Percentiles rank a stretch among this genome's conserved stretches.
These are phyloP conservation scores for Phytophthora nicotianae DNA, from an alignment of 352 stramenopile genomes.

Conservation along the genomic window DNA sequence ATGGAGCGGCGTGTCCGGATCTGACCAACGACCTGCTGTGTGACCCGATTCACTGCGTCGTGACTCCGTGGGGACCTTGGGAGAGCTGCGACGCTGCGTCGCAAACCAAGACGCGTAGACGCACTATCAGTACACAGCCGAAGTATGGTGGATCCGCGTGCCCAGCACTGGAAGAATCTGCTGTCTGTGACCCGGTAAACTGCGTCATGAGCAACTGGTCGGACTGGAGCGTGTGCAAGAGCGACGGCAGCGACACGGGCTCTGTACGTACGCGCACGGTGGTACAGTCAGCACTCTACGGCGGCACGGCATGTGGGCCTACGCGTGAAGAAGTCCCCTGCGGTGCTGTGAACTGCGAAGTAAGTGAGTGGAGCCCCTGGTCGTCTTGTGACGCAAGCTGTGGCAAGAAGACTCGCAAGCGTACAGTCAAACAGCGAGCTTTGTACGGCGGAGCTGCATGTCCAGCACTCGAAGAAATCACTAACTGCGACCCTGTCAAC, in stretches of 20 bases:
- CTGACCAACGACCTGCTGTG: conserved; percentile 58
- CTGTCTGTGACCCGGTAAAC: conserved; percentile 50
- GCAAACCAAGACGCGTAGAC: conserved; percentile 47
- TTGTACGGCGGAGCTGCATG: conserved; percentile 41
- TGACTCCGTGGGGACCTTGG: conserved; percentile 43
- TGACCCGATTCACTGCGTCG: conserved; percentile 51
- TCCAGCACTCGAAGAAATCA: conserved; percentile 39
- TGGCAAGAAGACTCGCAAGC: conserved; percentile 47
- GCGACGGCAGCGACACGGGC: conserved; percentile 24
- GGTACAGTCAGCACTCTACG: conserved; percentile 38
- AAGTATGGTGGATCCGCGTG: conserved; percentile 50
- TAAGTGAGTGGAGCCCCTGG: conserved; percentile 51
- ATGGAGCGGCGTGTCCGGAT: conserved; percentile 44
- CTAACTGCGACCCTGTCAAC: conserved; percentile 46
- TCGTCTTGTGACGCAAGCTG: conserved; percentile 42
- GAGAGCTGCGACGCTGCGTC: conserved; percentile 34
- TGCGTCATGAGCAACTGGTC: conserved; percentile 47
- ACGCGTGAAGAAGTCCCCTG: conserved; percentile 48
- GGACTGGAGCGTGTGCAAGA: conserved; percentile 39
- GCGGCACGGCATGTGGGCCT: conserved; percentile 34
- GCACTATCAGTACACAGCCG: conserved; percentile 25
- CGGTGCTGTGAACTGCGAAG: conserved; percentile 51
- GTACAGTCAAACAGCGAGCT: conserved; percentile 37
- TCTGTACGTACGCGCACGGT: conserved; percentile 42
- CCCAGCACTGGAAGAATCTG: conserved; percentile 26